Evolutionary conservation across 371 early-diverging fungal genomes (phyloP), one percentile per base, ranked within the genome.

Genomic region (Batrachochytrium dendrobatidis): DNA sequence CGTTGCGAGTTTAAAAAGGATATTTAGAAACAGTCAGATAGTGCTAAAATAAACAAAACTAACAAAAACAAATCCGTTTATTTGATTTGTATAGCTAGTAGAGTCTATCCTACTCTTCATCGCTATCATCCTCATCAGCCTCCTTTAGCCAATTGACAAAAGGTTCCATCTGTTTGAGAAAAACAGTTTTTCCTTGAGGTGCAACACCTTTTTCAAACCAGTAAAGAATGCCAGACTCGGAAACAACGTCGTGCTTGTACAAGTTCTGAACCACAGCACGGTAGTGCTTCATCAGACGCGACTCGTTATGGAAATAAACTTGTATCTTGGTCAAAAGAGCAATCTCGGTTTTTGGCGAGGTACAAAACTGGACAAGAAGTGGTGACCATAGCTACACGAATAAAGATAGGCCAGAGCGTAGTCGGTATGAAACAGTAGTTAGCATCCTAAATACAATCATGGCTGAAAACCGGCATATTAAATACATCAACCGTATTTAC

Each of bases 171-270:
- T 92, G 93, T 83, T 91, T 91, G 71, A 90, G 71, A 63, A 94
- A 91, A 54, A 86, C 77, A 20, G 87, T 86, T 74, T 91, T 91
- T 59, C 93, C 93, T 66, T 88, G 87, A 30, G 86, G 67, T 61
- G 85, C 86, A 57, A 88, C 87, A 18, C 92, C 94, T 79, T 91
- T 94, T 61, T 89, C 86, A 18, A 78, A 82, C 95, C 95, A 94
- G 74, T 91, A 94, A 43, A 93, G 69, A 62, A 94, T 88, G 45
- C 92, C 93, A 60, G 82, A 84, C 64, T 91, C 92, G 5, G 91
- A 89, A 45, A 94, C 69, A 24, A 88, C 91, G 61, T 93, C 95
- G 63, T 86, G 77, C 74, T 90, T 84, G 83, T 94, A 93, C 62
- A 94, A 74, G 48, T 80, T 73, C 59, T 85, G 81, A 49, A 90